phyloP scores from a whole-genome alignment of 129 eudicot genomes.

The Logfia minima region DNA sequence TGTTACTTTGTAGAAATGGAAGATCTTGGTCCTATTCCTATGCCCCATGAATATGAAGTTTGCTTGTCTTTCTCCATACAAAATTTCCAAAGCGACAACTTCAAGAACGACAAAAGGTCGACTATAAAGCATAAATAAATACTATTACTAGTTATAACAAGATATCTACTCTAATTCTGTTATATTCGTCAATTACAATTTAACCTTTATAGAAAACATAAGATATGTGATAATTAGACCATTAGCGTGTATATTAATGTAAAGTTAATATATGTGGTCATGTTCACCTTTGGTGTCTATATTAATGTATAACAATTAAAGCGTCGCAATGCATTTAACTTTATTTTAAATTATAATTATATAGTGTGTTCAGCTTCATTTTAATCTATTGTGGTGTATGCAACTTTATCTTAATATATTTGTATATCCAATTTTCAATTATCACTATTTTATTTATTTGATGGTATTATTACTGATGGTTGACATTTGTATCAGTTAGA shows the following conservation, averaged over 20 bases:
- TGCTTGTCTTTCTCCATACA: conserved; percentile 37
- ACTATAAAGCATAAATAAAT: neutral
- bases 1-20: conserved; percentile 22
- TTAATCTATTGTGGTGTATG: no score
- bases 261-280: conserved; percentile 26
- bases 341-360: no score
- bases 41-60: conserved; percentile 19
- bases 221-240: conserved; percentile 2
- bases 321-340: no score
- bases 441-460: no score
- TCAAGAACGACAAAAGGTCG: conserved; percentile 16
- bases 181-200: no score
- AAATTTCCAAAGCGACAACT: conserved; percentile 27
- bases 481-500: no score
- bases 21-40: conserved; percentile 13
- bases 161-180: no score
- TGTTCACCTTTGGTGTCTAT: neutral
- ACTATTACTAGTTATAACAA: neutral
- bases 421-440: no score
- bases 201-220: neutral
- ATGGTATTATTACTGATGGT: no score
- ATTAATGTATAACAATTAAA: no score
- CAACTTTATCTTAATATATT: no score
- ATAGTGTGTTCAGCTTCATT: no score
- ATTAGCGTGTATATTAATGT: conserved; percentile 12